Evolutionary conservation across 78 protist species (phyloP).

Genomic region (Dictyostelium citrinum): DNA sequence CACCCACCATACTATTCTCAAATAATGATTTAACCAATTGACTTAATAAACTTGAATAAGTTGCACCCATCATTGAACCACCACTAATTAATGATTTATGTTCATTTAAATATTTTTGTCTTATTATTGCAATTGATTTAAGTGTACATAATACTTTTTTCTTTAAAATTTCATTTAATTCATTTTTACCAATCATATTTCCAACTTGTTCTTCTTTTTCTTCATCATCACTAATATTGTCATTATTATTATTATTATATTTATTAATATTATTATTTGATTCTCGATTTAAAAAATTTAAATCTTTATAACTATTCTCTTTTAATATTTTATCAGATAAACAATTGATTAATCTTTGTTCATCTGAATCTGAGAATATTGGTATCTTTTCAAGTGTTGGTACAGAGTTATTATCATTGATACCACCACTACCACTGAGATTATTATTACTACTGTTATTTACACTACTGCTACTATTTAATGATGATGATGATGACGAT

Average conservation of each 20-base stretch:
- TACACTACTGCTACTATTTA: neutral
- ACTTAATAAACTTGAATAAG: slow-evolving; percentile 5
- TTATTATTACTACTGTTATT: too few species aligned
- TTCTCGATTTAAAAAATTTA: neutral
- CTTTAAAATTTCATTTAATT: neutral
- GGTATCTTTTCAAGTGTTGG: neutral
- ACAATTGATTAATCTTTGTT: neutral
- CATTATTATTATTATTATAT: neutral
- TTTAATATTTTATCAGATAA: neutral
- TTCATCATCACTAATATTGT: neutral
- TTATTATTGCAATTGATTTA: neutral
- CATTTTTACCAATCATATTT: neutral
- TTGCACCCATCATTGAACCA: slow-evolving; percentile 14
- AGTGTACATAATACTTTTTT: neutral
- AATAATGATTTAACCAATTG: neutral
- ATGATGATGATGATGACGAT: neutral
- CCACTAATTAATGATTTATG: slow-evolving; percentile 3
- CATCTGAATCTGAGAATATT: neutral
- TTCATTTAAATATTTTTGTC: slow-evolving; percentile 21
- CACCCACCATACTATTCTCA: neutral
- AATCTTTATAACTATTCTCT: neutral
- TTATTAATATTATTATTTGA: neutral
- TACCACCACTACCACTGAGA: neutral
- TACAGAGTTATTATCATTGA: neutral
- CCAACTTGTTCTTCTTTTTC: neutral